phyloP scores from a whole-genome alignment of 805 yeast genomes.

The Komagataella populi region DNA sequence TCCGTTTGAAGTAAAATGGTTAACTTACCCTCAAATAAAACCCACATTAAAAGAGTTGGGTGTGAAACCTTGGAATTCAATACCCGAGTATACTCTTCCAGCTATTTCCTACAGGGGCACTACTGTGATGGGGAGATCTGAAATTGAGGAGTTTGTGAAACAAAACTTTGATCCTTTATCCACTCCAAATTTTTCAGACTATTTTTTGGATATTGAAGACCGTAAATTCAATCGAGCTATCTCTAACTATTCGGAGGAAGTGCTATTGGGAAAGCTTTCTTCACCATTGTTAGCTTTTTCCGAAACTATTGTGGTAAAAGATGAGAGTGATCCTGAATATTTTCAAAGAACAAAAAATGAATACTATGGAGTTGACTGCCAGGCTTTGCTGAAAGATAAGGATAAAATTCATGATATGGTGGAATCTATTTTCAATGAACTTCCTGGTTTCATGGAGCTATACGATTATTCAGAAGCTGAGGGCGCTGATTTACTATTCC shows the following conservation, averaged over 20 bases:
- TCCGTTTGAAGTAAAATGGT: slow-evolving; percentile 1
- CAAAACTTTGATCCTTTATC: not conserved
- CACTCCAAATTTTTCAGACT: not conserved
- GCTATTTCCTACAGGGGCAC: not conserved
- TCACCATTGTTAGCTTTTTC: not conserved
- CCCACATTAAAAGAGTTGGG: not conserved
- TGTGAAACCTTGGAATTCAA: not conserved
- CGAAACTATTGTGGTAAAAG: not conserved
- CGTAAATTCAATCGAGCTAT: not conserved
- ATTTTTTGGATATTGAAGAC: not conserved
- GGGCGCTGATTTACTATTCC: not conserved
- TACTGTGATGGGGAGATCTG: slow-evolving; percentile 1
- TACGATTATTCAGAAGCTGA: not conserved
- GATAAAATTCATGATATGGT: not conserved
- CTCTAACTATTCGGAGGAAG: not conserved
- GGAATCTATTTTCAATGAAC: not conserved
- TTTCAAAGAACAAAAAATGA: not conserved
- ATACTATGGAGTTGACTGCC: slow-evolving; percentile 1
- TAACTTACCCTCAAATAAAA: slow-evolving; percentile 1
- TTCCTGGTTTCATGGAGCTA: not conserved
- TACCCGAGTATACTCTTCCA: slow-evolving; percentile 1
- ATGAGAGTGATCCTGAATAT: not conserved
- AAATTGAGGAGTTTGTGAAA: not conserved
- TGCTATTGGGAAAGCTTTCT: not conserved
- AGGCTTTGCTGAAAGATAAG: not conserved